Evolutionary conservation across 257 asterid species (phyloP), one percentile per base, ranked within the genome.

Genomic region (Solanum verrucosum): DNA sequence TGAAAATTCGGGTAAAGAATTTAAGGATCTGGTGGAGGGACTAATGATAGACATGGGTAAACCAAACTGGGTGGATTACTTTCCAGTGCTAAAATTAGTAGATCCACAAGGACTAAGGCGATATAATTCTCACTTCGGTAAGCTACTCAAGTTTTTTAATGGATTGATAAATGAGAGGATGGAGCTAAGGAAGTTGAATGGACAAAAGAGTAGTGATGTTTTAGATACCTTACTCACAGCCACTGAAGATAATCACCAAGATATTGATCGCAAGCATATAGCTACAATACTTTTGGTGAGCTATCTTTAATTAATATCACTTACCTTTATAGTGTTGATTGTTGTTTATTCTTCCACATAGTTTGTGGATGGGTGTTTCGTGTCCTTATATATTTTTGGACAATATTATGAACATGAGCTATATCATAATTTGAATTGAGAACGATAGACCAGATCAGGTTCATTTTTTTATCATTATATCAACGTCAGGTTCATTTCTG

Each of bases 11-110:
- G 87, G 92, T 27, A 88, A 92, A 63, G 97, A 95, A 89, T 87
- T 93, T 83, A 91, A 90, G 93, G 95, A 93, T 4, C 35, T 91
- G 63, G 89, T 92, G 20, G 73, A 89, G 90, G 89, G 86, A 2
- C 63, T 93, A 72, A 83, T 92, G 95, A 33, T 88, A 60, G 87
- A 84, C 40, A 11, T 87, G 6, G 95, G 92, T 13, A 81, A 46
- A 40, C 93, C 93, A 1, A 94, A 93, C 44, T 12, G 93, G 52
- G 93, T 90, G 0, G 96, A 95, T 75, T 94, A 65, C 85, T 94
- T 93, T 37, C 96, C 96, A 6, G 16, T 91, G 23, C 86, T 95
- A 34, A 88, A 88, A 81, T 25, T 38, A 3, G n/a, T 79, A 15
- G 96, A 94, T 88, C 95, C 93, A 2, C 94, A 89, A 83, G 94